Evolutionary conservation across 306 rosid genomes (phyloP), one percentile per base, ranked within the genome.

Genomic region (Heteromeles arbutifolia): DNA sequence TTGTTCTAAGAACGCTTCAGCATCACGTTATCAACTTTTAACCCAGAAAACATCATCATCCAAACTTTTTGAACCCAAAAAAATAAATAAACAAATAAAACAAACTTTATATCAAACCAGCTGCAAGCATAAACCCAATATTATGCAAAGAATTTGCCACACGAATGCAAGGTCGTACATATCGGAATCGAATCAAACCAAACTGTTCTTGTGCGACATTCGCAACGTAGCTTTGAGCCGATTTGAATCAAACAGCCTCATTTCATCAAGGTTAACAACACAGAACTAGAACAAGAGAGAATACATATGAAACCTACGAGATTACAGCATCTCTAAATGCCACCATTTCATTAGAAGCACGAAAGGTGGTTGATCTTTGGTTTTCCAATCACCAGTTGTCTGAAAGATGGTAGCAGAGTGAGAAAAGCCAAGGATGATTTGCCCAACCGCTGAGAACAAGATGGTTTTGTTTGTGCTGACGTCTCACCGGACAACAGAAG

Each of bases 391-490:
- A 34, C 39, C 39, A 34, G 39, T 34, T 34, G 39, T 34, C 39
- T 6, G 39, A 34, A 34, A 34, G 39, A 34, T 34, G 39, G 39
- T 34, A 34, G 39, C 39, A 34, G 8, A 53, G 37, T 56, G 37
- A 69, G 84, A 73, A 79, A 77, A 93, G 98, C 98, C 96, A 90
- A 93, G 98, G 98, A 93, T 93, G 98, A 90, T 34, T 90, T 90
- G 98, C 98, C 96, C 2, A 86, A 77, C 86, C 82, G 28, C 77
- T 79, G 84, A 82, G 65, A 48, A 48, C 54, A 48, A 2, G 54
- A 24, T 5, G 75, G 70, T 67, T 67, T 54, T 62, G 65, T 34
- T 68, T 18, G 48, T 77, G 53, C 45, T 44, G 77, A 6, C 53
- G 75, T 77, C 85, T 87, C 87, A 88, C 81, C 83, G 87, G 84